phyloP scores from a whole-genome alignment of 2,329 filamentous ascomycete species.

The Hypomyces perniciosus region DNA sequence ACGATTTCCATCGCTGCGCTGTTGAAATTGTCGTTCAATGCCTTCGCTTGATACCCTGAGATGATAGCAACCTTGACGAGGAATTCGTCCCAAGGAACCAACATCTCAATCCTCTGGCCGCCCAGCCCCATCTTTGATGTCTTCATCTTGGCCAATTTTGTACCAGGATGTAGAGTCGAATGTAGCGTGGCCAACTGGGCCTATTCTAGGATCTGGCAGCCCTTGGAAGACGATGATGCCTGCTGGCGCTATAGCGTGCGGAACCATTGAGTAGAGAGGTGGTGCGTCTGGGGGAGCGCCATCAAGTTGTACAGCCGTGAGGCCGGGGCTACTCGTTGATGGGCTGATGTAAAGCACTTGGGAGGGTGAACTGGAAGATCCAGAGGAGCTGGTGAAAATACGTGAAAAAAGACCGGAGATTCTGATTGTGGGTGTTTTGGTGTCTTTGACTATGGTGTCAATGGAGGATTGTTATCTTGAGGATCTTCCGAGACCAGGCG shows the following conservation, averaged over 20 bases:
- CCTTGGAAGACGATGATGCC: not conserved
- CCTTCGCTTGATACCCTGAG: not conserved
- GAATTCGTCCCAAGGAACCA: not conserved
- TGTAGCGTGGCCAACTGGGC: not conserved
- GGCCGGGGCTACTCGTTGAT: not conserved
- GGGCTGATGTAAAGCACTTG: not conserved
- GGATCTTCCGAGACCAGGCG: no score
- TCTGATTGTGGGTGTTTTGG: no score
- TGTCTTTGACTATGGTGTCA: no score
- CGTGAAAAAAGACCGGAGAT: no score
- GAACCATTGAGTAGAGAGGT: not conserved
- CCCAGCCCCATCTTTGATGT: not conserved
- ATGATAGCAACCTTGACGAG: constrained; percentile 1
- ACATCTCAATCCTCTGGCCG: not conserved
- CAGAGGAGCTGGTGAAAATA: not conserved
- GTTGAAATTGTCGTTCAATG: not conserved
- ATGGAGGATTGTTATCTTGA: no score
- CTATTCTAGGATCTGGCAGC: not conserved
- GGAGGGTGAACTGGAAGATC: not conserved
- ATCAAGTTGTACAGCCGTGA: not conserved
- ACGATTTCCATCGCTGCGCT: not conserved
- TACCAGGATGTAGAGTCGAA: not conserved
- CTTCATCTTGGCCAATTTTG: constrained; percentile 2
- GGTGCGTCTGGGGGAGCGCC: not conserved
- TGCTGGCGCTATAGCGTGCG: not conserved